These are phyloP conservation scores for Leptosphaerulina australis DNA, from an alignment of 2,329 filamentous ascomycete species.

Conservation along the genomic window DNA sequence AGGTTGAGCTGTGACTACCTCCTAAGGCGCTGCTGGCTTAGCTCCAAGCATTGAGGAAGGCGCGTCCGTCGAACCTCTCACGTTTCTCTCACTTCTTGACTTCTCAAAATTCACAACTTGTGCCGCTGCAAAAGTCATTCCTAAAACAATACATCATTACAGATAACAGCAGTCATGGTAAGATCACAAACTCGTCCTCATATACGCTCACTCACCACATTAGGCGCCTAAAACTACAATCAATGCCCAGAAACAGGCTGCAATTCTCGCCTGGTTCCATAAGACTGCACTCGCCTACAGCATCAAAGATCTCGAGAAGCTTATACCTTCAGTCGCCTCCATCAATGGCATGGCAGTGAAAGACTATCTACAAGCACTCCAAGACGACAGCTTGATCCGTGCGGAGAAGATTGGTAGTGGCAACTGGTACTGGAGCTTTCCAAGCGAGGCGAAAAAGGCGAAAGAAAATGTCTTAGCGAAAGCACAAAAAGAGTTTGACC, in stretches of 20 bases:
- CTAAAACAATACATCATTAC: not conserved
- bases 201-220: conserved; percentile 15
- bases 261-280: conserved; percentile 65
- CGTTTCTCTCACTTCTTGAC: not conserved
- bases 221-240: conserved; percentile 62
- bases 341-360: conserved; percentile 72
- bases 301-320: conserved; percentile 71
- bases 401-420: conserved; percentile 73
- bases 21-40: conserved; percentile 10
- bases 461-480: conserved; percentile 49
- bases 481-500: conserved; percentile 48
- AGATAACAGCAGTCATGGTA: conserved; percentile 15
- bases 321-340: conserved; percentile 64
- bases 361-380: conserved; percentile 67
- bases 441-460: conserved; percentile 61
- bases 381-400: conserved; percentile 65
- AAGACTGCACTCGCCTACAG: conserved; percentile 66
- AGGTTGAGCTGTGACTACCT: conserved; percentile 16
- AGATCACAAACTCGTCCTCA: not conserved
- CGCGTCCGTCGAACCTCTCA: conserved; percentile 2
- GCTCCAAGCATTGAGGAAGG: conserved; percentile 21
- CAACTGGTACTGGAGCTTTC: conserved; percentile 76
- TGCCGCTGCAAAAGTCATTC: not conserved
- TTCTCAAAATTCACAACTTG: not conserved
- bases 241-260: conserved; percentile 63